Evolutionary conservation across 306 rosid genomes (phyloP).

Genomic region (Citrullus mucosospermus): DNA sequence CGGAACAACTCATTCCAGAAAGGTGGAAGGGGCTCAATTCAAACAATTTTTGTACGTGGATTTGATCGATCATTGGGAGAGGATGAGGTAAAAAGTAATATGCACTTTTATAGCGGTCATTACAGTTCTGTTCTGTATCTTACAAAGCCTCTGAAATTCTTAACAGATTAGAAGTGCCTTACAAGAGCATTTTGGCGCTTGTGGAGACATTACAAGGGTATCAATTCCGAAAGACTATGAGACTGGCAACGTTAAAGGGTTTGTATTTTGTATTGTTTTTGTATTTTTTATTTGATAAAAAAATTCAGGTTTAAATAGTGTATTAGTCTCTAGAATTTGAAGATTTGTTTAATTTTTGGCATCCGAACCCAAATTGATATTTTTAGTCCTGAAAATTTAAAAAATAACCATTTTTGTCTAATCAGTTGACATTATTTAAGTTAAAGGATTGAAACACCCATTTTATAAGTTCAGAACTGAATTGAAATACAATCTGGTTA

Average conservation of each 20-base stretch:
- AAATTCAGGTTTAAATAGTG: too few relatives aligned
- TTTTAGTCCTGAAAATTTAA: too few relatives aligned
- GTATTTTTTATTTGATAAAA: not conserved
- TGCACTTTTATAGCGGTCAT: not conserved
- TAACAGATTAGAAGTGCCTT: constrained; percentile 41
- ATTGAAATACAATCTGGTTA: too few relatives aligned
- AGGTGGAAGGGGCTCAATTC: constrained; percentile 25
- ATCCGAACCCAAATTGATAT: too few relatives aligned
- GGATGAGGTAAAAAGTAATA: constrained; percentile 38
- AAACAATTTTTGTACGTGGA: constrained; percentile 50
- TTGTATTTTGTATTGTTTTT: not conserved
- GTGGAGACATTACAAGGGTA: constrained; percentile 65
- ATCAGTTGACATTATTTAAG: too few relatives aligned
- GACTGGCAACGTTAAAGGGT: constrained; percentile 54
- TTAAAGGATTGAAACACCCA: too few relatives aligned
- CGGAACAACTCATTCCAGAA: constrained; percentile 36
- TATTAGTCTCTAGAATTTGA: too few relatives aligned
- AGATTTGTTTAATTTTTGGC: too few relatives aligned
- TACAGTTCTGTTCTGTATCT: not conserved
- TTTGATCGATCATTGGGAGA: constrained; percentile 51
- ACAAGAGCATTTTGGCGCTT: constrained; percentile 37
- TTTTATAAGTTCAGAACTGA: too few relatives aligned
- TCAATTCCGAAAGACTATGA: constrained; percentile 69
- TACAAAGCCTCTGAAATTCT: not conserved
- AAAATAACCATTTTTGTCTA: too few relatives aligned